These are phyloP conservation scores for Mychonastes homosphaera DNA, from an alignment of 139 green algal genomes.

Conservation along the genomic window DNA sequence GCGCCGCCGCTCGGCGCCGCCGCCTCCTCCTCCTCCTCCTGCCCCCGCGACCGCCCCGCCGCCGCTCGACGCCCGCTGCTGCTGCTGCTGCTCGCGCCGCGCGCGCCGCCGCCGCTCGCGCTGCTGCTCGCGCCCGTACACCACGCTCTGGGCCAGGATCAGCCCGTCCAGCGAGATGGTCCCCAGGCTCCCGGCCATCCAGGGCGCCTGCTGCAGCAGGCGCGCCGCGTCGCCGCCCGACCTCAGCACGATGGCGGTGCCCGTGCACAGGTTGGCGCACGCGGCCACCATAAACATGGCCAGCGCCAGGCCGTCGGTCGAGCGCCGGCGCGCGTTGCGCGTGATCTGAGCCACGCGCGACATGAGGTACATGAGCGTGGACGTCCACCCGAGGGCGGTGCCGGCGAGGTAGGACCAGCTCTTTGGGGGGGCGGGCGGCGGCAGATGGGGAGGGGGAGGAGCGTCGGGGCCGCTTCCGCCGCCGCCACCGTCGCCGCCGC, in stretches of 20 bases:
- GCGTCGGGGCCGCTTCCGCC: not conserved
- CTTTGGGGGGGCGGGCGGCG: too few relatives aligned
- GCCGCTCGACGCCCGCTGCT: not conserved
- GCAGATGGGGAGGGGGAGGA: too few relatives aligned
- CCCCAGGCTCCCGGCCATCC: constrained; percentile 71
- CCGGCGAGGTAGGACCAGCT: constrained; percentile 23
- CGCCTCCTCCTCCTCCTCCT: not conserved
- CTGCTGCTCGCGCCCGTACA: constrained; percentile 1
- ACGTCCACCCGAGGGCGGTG: constrained; percentile 47
- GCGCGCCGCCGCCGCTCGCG: not conserved
- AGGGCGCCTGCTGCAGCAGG: constrained; percentile 57
- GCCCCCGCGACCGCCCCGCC: not conserved
- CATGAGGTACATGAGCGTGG: constrained; percentile 69
- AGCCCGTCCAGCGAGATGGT: constrained; percentile 67
- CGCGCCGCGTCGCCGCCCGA: too few relatives aligned
- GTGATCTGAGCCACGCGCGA: constrained; percentile 68
- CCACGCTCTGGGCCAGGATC: constrained; percentile 52
- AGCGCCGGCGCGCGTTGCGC: constrained; percentile 55
- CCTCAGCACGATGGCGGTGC: constrained; percentile 63
- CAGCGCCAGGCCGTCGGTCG: constrained; percentile 55
- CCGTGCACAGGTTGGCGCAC: constrained; percentile 66
- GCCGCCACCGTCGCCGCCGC: not conserved
- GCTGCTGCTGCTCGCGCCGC: not conserved
- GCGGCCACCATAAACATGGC: constrained; percentile 75
- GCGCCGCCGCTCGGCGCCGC: too few relatives aligned